phyloP scores from a whole-genome alignment of 768 basidiomycete genomes.

The Mycena rosella region DNA sequence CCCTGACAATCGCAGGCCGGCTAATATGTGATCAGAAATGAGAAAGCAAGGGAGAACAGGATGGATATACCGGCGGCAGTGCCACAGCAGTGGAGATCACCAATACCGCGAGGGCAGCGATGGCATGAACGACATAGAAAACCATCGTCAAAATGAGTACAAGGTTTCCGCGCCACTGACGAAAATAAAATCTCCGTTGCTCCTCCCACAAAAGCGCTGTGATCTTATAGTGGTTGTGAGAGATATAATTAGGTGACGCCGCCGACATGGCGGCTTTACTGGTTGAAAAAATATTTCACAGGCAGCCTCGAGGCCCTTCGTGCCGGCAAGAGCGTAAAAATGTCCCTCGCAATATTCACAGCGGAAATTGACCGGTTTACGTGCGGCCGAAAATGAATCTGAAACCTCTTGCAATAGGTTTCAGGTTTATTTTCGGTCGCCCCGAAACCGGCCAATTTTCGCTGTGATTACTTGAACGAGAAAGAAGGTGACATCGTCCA shows the following conservation, averaged over 20 bases:
- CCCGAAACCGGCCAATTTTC: no score
- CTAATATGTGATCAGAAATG: background rate
- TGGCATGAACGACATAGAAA: background rate
- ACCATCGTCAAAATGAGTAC: background rate
- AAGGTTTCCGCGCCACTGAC: no score
- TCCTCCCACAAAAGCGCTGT: slow-evolving; percentile 2
- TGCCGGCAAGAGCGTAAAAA: background rate
- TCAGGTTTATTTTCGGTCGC: no score
- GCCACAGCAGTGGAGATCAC: background rate
- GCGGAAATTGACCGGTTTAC: no score
- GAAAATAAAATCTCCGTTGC: no score
- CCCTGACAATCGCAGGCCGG: slow-evolving; percentile 7
- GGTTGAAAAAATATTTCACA: no score
- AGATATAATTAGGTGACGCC: background rate
- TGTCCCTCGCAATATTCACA: background rate
- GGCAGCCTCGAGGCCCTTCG: background rate
- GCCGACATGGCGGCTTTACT: background rate
- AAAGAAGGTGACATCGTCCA: background rate
- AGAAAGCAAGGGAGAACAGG: background rate
- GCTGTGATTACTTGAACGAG: background rate
- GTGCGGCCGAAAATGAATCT: no score
- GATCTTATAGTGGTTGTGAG: background rate
- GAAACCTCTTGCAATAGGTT: no score
- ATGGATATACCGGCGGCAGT: background rate
- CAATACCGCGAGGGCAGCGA: background rate